Base-by-base conservation (phyloP, 202 grass and related monocot species). In the Saccharum hybrid region DNA sequence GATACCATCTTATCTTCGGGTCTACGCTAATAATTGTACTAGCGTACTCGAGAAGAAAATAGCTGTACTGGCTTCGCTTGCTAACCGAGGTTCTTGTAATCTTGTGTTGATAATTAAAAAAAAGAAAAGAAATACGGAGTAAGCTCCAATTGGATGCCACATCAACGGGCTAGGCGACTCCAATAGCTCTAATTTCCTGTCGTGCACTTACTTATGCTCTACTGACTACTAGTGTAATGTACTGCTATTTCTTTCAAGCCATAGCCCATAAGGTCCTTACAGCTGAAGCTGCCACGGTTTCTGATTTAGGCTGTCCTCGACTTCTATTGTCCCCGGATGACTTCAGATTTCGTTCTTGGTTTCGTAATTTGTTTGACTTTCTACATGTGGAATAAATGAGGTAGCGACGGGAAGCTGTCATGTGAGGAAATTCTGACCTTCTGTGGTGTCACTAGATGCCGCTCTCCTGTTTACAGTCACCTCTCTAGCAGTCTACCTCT, bases 351-450 rank as follows among this genome's bases (percentile, higher is more conserved):
- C 19, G 23, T 85, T 77, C 52, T 82, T 71, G 19, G 23, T 72
- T 1, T n/a, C 4, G 26, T 75, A 42, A 71, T 82, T 65, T 71
- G 33, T 63, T 72, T 31, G 74, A 83, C 80, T 66, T 72, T 43
- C 43, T 46, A 15, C 7, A 74, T 83, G 70, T 66, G 34, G 81
- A 83, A 60, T 74, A 65, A 87, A 31, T 71, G 52, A 75, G 63
- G 21, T 10, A 39, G 41, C 15, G 63, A 68, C 19, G 13, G 4
- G 62, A 81, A 13, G 40, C 45, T 64, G 37, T 37, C 65, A 28
- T n/a, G 73, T 65, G 77, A 64, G 18, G 70, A 85, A 71, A 72
- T 66, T 82, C 64, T 71, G 63, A 34, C 67, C 59, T 66, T 85
- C n/a, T n/a, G 31, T 49, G 16, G 11, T 22, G 39, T 78, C 59